phyloP scores from a whole-genome alignment of 108 stramenopile genomes.

The Skeletonema potamos region DNA sequence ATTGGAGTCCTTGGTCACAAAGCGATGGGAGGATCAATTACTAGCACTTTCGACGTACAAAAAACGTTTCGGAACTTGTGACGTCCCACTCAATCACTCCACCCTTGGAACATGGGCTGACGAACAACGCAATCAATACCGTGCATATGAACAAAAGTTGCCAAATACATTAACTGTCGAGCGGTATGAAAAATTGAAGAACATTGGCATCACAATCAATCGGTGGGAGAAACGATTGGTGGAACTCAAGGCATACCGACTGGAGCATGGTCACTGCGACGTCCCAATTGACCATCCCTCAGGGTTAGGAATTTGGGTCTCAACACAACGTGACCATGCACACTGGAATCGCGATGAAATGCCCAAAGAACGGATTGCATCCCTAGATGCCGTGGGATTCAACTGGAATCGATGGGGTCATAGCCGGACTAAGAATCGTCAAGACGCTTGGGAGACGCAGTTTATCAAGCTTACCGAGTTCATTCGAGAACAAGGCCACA shows the following conservation, averaged over 20 bases:
- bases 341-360: constrained; percentile 6
- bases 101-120: not conserved
- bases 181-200: constrained; percentile 2
- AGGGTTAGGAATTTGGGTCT: constrained; percentile 30
- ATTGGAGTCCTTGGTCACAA: not conserved
- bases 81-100: not conserved
- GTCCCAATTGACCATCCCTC: constrained; percentile 34
- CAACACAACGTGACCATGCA: constrained; percentile 23
- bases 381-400: constrained; percentile 31
- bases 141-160: not conserved
- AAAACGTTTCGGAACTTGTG: not conserved
- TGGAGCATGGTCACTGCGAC: constrained; percentile 34
- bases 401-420: constrained; percentile 32
- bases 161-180: not conserved
- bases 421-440: constrained; percentile 14
- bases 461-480: constrained; percentile 25
- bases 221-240: constrained; percentile 27
- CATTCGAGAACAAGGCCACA: constrained; percentile 6
- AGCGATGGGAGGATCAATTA: constrained; percentile 7
- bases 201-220: constrained; percentile 6
- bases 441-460: constrained; percentile 33
- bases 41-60: not conserved
- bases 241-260: constrained; percentile 18
- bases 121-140: constrained; percentile 13
- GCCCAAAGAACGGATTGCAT: constrained; percentile 32